Evolutionary conservation across 352 stramenopile species (phyloP), one percentile per base, ranked within the genome.

Genomic region (Pythium insidiosum): DNA sequence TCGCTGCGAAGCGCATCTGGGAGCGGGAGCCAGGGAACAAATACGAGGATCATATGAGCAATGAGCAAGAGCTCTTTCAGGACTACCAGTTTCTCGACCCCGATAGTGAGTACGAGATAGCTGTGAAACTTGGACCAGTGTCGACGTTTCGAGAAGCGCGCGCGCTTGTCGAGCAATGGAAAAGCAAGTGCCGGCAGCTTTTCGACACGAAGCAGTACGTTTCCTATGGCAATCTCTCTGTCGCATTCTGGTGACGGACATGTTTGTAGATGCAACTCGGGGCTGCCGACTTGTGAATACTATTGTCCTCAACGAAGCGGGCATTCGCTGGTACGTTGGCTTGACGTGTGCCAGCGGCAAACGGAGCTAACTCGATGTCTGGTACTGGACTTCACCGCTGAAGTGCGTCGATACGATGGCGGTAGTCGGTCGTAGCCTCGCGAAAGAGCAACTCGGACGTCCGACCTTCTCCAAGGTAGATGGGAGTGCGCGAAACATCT

Each of bases 21-120:
- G 75, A 93, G 47, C 80, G 80, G 2, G 62, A 73, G 23, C 80
- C 80, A 22, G 80, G 80, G 24, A 93, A 93, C 53, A 85, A 85
- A 38, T 93, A 79, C 31, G 80, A 92, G 58, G 76, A 87, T 31
- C 73, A 87, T 42, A 77, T 66, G 54, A 88, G 69, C 49, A 63
- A 56, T 31, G 76, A 92, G 50, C 76, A 88, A 63, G 80, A 93
- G 31, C 53, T 93, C 19, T 86, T 88, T 47, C 76, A 90, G 62
- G 75, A 90, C 39, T 90, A 88, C 41, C 80, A 93, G 57, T 88
- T 85, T n/a, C 36, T 93, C 19, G 63, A 78, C 15, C 80, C 80
- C 6, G 71, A 88, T 33, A 83, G 69, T 36, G 57, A 73, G 13
- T 89, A 85, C 48, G 80, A 93, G 44, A 63, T 88, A 4, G 68